A percentile compares a stretch with the other conserved stretches of the same genome.
phyloP scores from a whole-genome alignment of 2,329 filamentous ascomycete genomes.

The Claviceps sp. region DNA sequence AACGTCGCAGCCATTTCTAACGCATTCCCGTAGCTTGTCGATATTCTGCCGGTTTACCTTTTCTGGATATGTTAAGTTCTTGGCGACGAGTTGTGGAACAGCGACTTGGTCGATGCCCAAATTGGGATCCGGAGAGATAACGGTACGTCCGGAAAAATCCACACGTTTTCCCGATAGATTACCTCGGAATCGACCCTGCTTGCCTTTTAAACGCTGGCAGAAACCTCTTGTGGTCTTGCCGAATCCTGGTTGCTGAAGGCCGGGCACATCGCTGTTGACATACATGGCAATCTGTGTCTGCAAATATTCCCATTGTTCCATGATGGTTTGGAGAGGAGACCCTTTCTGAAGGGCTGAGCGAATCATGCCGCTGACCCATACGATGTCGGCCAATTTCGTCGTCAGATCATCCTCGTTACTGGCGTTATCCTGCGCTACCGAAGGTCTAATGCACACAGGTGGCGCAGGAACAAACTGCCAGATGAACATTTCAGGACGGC shows the following conservation, averaged over 20 bases:
- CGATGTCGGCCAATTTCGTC: slow-evolving; percentile 91
- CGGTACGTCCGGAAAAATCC: slow-evolving; percentile 92
- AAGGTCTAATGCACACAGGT: slow-evolving; percentile 86
- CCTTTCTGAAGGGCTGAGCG: slow-evolving; percentile 71
- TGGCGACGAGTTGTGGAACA: slow-evolving; percentile 81
- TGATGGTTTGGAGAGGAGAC: slow-evolving; percentile 73
- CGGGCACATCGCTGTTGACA: slow-evolving; percentile 91
- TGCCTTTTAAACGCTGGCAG: slow-evolving; percentile 90
- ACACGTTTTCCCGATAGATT: slow-evolving; percentile 97
- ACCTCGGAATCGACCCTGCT: slow-evolving; percentile 92
- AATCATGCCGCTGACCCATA: slow-evolving; percentile 81
- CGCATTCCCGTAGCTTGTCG: slow-evolving; percentile 60
- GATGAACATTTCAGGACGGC: slow-evolving; percentile 88
- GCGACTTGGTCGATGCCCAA: slow-evolving; percentile 87
- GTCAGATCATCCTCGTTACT: slow-evolving; percentile 96
- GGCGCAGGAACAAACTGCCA: slow-evolving; percentile 95
- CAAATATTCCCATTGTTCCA: slow-evolving; percentile 97
- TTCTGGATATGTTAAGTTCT: slow-evolving; percentile 92
- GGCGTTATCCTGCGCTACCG: slow-evolving; percentile 81
- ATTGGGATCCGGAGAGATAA: slow-evolving; percentile 96
- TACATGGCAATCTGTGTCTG: slow-evolving; percentile 95
- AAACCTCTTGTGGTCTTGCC: slow-evolving; percentile 87
- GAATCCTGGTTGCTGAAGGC: slow-evolving; percentile 75
- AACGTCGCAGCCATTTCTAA: slow-evolving; percentile 60
- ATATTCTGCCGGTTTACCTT: slow-evolving; percentile 75